Percentiles rank a stretch among this genome's conserved stretches.
Conservation (phyloP, 306 rosid genomes). For the Pueraria montana region DNA sequence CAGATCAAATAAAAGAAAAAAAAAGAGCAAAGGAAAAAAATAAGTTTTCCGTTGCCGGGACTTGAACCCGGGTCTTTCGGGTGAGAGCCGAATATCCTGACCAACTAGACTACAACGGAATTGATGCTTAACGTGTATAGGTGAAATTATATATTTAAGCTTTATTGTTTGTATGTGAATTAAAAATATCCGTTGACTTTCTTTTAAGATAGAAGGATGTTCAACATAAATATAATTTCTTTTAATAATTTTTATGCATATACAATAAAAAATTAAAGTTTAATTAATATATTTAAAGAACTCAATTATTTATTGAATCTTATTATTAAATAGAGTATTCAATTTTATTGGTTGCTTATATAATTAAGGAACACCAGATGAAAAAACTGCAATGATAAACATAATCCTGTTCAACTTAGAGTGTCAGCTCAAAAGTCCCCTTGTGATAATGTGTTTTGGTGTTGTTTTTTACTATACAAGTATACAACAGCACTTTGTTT, state of each 20-base stretch:
- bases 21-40: neutral
- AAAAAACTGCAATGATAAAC: neutral
- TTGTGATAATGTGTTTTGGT: neutral
- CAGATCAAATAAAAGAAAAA: neutral
- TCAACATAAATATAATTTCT: neutral
- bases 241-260: too few relatives aligned
- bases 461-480: neutral
- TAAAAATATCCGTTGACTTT: neutral
- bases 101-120: conserved; percentile 63
- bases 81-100: conserved; percentile 67
- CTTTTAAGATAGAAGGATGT: neutral
- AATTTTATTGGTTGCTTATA: neutral
- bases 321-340: neutral
- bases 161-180: neutral
- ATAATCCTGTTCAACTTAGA: neutral
- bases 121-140: neutral
- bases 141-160: too few relatives aligned
- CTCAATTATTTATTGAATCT: neutral
- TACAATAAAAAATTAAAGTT: neutral
- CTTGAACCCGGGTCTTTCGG: conserved; percentile 62
- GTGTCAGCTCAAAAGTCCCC: neutral
- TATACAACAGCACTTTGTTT: conserved; percentile 1
- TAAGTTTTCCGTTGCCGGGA: conserved; percentile 48
- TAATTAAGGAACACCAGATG: neutral
- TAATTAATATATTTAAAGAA: neutral